Conservation (phyloP, 768 basidiomycete genomes). For the Trametes cubensis region DNA sequence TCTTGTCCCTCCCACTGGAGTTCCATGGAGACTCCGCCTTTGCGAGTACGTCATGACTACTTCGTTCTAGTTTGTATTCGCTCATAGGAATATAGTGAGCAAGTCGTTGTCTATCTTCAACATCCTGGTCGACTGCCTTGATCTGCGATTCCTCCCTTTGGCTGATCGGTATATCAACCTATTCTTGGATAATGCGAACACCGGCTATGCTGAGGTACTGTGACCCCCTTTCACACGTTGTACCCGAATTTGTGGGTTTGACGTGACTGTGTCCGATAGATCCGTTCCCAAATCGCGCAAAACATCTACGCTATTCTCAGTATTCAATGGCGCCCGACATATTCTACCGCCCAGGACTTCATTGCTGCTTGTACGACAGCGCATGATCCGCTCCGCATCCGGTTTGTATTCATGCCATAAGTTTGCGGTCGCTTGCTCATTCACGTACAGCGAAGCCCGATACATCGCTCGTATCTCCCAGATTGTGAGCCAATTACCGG, state of each 20-base stretch:
- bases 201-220: conserved; percentile 81
- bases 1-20: conserved; percentile 74
- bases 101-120: conserved; percentile 72
- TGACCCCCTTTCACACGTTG: neutral
- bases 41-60: conserved; percentile 55
- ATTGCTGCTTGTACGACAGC: conserved; percentile 53
- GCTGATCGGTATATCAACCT: conserved; percentile 70
- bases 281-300: conserved; percentile 69
- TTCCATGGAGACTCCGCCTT: conserved; percentile 88
- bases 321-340: conserved; percentile 70
- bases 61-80: conserved; percentile 9
- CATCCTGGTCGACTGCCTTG: conserved; percentile 65
- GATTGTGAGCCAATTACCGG: conserved; percentile 61
- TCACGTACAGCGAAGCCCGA: conserved; percentile 47
- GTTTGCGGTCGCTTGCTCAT: neutral
- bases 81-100: conserved; percentile 54
- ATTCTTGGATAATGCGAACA: conserved; percentile 75
- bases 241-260: too few species aligned
- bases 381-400: conserved; percentile 62
- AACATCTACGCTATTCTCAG: conserved; percentile 59
- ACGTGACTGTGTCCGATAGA: conserved; percentile 40
- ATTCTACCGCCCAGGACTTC: conserved; percentile 57
- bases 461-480: conserved; percentile 59
- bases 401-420: conserved; percentile 40
- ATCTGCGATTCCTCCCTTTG: conserved; percentile 65